Evolutionary conservation across 306 rosid genomes (phyloP).

Genomic region (Astragalus membranaceus): DNA sequence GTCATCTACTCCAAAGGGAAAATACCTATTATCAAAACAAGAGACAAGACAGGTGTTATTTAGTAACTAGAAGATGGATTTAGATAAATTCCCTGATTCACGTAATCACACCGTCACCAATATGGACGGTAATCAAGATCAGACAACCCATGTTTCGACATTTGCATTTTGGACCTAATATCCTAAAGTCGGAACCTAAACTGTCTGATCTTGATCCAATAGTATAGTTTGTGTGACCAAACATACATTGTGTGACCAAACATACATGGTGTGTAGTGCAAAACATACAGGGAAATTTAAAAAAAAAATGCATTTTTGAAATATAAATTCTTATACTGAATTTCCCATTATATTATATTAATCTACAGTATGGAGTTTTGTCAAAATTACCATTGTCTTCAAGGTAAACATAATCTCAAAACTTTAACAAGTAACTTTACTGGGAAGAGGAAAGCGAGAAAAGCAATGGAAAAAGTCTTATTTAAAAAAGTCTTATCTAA

Average conservation of each 20-base stretch:
- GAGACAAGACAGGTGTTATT: not conserved
- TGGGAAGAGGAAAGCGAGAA: too few relatives aligned
- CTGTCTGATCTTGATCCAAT: too few relatives aligned
- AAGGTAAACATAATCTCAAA: not conserved
- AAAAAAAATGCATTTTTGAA: not conserved
- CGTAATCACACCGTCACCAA: too few relatives aligned
- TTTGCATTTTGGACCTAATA: too few relatives aligned
- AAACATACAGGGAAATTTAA: not conserved
- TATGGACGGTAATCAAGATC: too few relatives aligned
- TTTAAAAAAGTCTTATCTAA: too few relatives aligned
- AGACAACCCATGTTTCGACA: too few relatives aligned
- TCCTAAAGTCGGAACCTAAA: too few relatives aligned
- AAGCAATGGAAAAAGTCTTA: too few relatives aligned
- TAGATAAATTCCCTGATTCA: too few relatives aligned
- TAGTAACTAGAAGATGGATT: not conserved
- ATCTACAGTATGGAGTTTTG: not conserved
- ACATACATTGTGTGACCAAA: not conserved
- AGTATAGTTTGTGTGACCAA: too few relatives aligned
- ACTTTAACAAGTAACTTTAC: not conserved
- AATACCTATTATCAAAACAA: constrained; percentile 56
- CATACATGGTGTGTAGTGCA: not conserved
- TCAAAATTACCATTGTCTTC: not conserved
- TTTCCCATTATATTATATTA: not conserved
- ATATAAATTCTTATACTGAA: not conserved
- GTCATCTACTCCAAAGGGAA: constrained; percentile 87